Percentiles rank a stretch among this genome's conserved stretches.
Conservation (phyloP, 1,284 basidiomycete species). For the Bondarzewia mesenterica region DNA sequence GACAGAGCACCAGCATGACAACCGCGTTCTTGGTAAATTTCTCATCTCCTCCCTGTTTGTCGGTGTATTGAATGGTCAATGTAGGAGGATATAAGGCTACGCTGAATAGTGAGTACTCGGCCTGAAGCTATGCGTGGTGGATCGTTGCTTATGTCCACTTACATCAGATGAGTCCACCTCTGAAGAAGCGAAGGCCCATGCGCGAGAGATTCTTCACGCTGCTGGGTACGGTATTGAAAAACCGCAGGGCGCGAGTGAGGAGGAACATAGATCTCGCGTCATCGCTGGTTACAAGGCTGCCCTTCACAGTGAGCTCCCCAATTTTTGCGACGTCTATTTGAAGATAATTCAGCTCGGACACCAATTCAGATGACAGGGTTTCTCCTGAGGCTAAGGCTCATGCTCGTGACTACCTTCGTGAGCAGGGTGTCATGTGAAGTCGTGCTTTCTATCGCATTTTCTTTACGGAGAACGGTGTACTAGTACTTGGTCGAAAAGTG, state of each 20-base stretch:
- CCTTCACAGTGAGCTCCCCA: slow-evolving; percentile 29
- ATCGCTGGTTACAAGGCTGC: slow-evolving; percentile 43
- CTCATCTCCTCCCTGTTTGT: background rate
- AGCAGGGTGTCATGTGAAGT: slow-evolving; percentile 15
- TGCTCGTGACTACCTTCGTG: slow-evolving; percentile 33
- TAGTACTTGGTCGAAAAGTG: background rate
- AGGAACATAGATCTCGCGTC: slow-evolving; percentile 32
- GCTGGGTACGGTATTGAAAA: slow-evolving; percentile 21
- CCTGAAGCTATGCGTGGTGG: too few species aligned
- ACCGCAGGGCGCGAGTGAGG: slow-evolving; percentile 22
- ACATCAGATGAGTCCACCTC: slow-evolving; percentile 16
- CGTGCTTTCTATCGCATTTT: too few species aligned
- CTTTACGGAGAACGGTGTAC: too few species aligned
- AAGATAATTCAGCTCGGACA: background rate
- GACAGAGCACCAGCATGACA: slow-evolving; percentile 16
- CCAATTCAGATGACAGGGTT: slow-evolving; percentile 26
- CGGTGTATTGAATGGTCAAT: background rate
- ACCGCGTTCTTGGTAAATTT: slow-evolving; percentile 24
- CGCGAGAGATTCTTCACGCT: slow-evolving; percentile 27
- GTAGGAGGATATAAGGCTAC: slow-evolving; percentile 43
- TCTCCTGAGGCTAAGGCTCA: slow-evolving; percentile 34
- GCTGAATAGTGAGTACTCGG: slow-evolving; percentile 29
- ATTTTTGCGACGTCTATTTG: background rate
- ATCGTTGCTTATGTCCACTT: too few species aligned
- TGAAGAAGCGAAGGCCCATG: slow-evolving; percentile 37